Conservation (phyloP, 2,329 filamentous ascomycete species). For the Penicillium decumbens region DNA sequence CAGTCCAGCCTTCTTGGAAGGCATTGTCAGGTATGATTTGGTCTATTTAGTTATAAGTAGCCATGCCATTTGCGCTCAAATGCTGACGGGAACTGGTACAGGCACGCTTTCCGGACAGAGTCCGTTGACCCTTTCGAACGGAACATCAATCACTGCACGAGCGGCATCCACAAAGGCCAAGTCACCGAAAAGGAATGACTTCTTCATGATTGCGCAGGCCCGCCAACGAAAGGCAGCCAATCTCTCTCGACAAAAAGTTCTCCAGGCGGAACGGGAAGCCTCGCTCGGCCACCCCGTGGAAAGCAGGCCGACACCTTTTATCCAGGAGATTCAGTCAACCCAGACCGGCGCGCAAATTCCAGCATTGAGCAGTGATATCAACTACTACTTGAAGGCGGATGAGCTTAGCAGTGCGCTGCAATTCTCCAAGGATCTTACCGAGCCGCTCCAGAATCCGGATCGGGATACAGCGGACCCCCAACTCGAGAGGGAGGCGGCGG, state of each 20-base stretch:
- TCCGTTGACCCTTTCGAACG: conserved; percentile 53
- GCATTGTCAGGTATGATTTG: conserved; percentile 54
- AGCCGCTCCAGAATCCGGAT: conserved; percentile 32
- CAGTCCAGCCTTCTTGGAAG: conserved; percentile 56
- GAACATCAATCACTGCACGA: conserved; percentile 51
- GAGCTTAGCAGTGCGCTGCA: conserved; percentile 65
- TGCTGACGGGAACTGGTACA: conserved; percentile 16
- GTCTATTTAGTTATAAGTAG: not conserved
- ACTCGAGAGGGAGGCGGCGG: conserved; percentile 34
- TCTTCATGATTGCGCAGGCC: conserved; percentile 75
- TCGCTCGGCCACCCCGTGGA: conserved; percentile 72
- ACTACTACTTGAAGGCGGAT: conserved; percentile 66
- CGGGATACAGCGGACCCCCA: conserved; percentile 36
- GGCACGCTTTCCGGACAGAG: conserved; percentile 31
- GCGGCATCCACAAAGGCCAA: conserved; percentile 62
- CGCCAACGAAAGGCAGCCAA: conserved; percentile 81
- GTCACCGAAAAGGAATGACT: conserved; percentile 67
- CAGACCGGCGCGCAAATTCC: conserved; percentile 16
- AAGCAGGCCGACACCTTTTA: conserved; percentile 73
- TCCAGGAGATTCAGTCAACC: conserved; percentile 46
- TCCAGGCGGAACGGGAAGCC: conserved; percentile 61
- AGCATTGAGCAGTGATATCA: conserved; percentile 47
- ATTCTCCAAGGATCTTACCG: conserved; percentile 62
- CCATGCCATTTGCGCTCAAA: not conserved
- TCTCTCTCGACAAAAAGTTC: conserved; percentile 65